Evolutionary conservation across 257 asterid genomes (phyloP), one percentile per base, ranked within the genome.

Genomic region (Nicotiana benthamiana): DNA sequence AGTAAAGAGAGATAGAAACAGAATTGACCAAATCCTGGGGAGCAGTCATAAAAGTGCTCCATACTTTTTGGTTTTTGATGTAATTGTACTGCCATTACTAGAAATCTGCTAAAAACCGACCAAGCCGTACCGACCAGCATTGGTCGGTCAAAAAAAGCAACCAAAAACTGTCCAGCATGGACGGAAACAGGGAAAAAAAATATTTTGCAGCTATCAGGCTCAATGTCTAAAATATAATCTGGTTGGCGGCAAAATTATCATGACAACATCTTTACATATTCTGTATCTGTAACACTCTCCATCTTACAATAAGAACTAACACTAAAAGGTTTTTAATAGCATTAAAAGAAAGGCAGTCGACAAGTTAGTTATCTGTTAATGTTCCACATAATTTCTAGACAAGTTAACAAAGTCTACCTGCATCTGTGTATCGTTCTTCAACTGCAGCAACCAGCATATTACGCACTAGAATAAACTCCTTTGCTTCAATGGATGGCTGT

Each of bases 381-480:
- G 32, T 22, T 61, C 54, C 48, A 6, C 9, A 52, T 32, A 30
- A 5, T 36, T 34, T 56, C 30, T 26, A 15, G 59, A 18, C 9
- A 16, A 52, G 72, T 53, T 24, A n/a, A 77, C 46, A 77, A 79
- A 62, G 48, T 10, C 1, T 74, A 89, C 92, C 92, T 83, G 92
- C 92, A 84, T 89, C 92, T 27, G 20, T 74, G 83, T 89, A 89
- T 74, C 92, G 91, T 80, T 87, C 92, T 83, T 89, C 92, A 4
- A 89, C 84, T 15, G 87, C 92, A 81, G 92, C 92, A 81, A 86
- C 77, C 77, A 87, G 79, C 92, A 89, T 89, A 77, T 87, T 87
- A 13, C 90, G 91, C 54, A 87, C 66, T 18, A 89, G 92, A 83
- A 81, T 63, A 75, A 89, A 89, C 85, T 89, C 92, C 74, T 84